Conservation (phyloP, 257 asterid species). For the Primulina eburnea region DNA sequence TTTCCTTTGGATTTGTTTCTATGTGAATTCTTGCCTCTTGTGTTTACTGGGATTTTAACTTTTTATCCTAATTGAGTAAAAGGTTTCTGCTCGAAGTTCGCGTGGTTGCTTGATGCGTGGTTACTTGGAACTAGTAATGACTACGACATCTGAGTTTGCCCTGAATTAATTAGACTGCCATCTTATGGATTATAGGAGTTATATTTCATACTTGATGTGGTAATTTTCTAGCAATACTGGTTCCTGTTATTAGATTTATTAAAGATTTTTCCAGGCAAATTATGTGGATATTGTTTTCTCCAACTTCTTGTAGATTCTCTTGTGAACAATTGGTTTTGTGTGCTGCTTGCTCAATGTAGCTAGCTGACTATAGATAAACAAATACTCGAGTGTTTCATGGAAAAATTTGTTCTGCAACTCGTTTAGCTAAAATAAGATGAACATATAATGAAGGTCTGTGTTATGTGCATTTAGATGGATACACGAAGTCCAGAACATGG, state of each 20-base stretch:
- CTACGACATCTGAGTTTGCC: background rate
- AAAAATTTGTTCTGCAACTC: background rate
- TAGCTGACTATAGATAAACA: background rate
- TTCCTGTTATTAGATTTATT: background rate
- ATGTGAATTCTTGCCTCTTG: background rate
- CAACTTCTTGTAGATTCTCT: background rate
- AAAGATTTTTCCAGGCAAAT: too few relatives aligned
- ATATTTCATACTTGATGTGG: background rate
- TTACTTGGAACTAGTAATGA: background rate
- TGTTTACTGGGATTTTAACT: background rate
- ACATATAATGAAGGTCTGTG: slow-evolving; percentile 7
- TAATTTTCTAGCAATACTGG: background rate
- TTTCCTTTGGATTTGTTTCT: background rate
- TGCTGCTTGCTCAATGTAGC: background rate
- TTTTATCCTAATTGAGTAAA: background rate
- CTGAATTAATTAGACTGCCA: background rate
- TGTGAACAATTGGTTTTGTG: background rate
- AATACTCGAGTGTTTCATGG: background rate
- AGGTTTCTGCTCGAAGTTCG: background rate
- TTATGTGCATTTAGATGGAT: slow-evolving; percentile 52
- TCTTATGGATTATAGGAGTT: background rate
- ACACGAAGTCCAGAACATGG: slow-evolving; percentile 37
- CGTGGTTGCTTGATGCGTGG: background rate
- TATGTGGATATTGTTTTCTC: background rate
- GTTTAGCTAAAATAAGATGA: background rate